phyloP scores from a whole-genome alignment of 208 protist species.

The Leishmania tarentolae region DNA sequence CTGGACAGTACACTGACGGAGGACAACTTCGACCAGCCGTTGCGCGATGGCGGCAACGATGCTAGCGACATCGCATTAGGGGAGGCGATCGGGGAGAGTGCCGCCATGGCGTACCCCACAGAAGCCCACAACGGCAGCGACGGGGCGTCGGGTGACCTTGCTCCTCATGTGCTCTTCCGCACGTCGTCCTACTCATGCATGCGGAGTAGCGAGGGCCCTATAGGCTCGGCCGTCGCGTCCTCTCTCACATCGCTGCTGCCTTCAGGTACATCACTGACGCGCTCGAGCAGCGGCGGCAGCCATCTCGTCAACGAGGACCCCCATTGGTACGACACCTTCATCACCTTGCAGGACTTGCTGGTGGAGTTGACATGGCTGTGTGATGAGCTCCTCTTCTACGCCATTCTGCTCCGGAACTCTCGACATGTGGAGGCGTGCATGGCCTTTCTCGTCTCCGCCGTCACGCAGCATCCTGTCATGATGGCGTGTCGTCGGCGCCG shows the following conservation, averaged over 20 bases:
- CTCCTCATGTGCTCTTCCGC: neutral
- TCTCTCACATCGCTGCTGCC: constrained; percentile 6
- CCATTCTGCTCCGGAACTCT: constrained; percentile 81
- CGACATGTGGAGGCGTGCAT: constrained; percentile 76
- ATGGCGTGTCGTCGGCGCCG: constrained; percentile 54
- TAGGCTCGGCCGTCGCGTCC: neutral
- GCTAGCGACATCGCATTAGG: neutral
- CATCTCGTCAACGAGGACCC: constrained; percentile 5
- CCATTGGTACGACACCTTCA: constrained; percentile 12
- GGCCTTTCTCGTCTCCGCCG: constrained; percentile 63
- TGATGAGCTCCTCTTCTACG: constrained; percentile 82
- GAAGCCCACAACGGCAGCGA: constrained; percentile 12
- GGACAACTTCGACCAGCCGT: constrained; percentile 9
- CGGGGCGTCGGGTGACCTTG: constrained; percentile 1
- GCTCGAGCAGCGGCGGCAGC: neutral
- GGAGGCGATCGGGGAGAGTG: neutral
- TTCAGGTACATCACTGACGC: neutral
- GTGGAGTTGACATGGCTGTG: constrained; percentile 85
- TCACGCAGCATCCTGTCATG: constrained; percentile 74
- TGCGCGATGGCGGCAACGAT: constrained; percentile 6
- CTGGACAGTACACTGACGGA: constrained; percentile 23
- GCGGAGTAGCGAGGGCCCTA: constrained; percentile 16
- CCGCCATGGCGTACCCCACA: neutral
- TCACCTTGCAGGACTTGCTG: constrained; percentile 51
- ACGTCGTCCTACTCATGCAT: constrained; percentile 1